Percentiles rank a stretch among this genome's conserved stretches.
These are phyloP conservation scores for Omphalotus guepiniiformis DNA, from an alignment of 768 basidiomycete species.

Conservation along the genomic window DNA sequence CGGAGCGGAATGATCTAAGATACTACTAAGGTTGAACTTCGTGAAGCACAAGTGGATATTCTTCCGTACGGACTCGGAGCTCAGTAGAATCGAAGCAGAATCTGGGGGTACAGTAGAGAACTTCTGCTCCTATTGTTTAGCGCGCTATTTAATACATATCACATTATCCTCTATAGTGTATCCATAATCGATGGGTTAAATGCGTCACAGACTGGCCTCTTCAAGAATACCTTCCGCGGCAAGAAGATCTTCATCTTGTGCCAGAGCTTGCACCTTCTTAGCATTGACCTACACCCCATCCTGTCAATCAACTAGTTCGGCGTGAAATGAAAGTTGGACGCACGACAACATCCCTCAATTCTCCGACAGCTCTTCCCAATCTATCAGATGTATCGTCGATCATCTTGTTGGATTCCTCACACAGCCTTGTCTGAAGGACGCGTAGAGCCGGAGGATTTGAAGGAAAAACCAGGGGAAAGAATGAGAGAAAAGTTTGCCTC, in stretches of 20 bases:
- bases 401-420: constrained; percentile 82
- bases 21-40: no score
- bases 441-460: no score
- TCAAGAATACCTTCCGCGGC: constrained; percentile 59
- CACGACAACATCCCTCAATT: constrained; percentile 66
- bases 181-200: no score
- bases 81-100: no score
- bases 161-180: no score
- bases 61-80: no score
- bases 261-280: constrained; percentile 38
- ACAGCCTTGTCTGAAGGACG: constrained; percentile 50
- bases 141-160: no score
- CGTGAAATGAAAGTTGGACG: constrained; percentile 31
- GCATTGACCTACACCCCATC: constrained; percentile 38
- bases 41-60: no score
- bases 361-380: constrained; percentile 57
- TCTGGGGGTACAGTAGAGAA: no score
- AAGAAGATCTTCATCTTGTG: constrained; percentile 39
- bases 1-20: no score
- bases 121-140: no score
- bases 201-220: constrained; percentile 45
- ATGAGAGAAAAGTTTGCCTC: not conserved
- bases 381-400: constrained; percentile 60
- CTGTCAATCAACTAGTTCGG: no score
- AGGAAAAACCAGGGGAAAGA: not conserved